These are phyloP conservation scores for Septoria linicola DNA, from an alignment of 2,329 filamentous ascomycete species.

Conservation along the genomic window DNA sequence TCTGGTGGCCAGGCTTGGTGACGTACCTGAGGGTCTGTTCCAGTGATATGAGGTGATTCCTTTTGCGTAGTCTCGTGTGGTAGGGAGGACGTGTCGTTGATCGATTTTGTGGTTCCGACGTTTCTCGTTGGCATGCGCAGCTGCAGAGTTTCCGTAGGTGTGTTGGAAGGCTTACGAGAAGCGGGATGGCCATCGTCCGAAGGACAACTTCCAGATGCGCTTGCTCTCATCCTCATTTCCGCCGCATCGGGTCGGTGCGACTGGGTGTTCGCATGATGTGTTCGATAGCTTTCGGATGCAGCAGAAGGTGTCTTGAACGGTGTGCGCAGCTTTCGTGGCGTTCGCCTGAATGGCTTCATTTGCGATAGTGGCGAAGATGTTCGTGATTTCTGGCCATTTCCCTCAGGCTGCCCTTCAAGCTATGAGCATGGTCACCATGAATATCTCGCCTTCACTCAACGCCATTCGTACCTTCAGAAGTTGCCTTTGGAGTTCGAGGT, in stretches of 20 bases:
- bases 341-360: slow-evolving; percentile 25
- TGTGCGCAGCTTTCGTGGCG: slow-evolving; percentile 28
- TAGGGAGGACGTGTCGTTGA: neutral
- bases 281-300: neutral
- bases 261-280: no score
- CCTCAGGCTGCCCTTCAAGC: slow-evolving; percentile 15
- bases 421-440: slow-evolving; percentile 25
- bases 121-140: slow-evolving; percentile 3
- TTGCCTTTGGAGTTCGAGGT: slow-evolving; percentile 9
- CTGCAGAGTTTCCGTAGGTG: slow-evolving; percentile 2
- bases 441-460: neutral
- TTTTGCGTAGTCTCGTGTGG: neutral
- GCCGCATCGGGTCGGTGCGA: neutral
- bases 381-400: neutral
- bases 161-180: neutral
- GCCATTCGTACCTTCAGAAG: slow-evolving; percentile 19
- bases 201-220: neutral
- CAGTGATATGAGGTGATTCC: neutral
- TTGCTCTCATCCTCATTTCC: no score
- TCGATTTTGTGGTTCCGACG: neutral
- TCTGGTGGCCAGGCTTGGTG: neutral
- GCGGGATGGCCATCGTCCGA: neutral
- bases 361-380: slow-evolving; percentile 3
- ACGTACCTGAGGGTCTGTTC: neutral
- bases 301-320: slow-evolving; percentile 3